These are phyloP conservation scores for Rhododendron ferrugineum DNA, from an alignment of 148 eudicot genomes.

Conservation along the genomic window DNA sequence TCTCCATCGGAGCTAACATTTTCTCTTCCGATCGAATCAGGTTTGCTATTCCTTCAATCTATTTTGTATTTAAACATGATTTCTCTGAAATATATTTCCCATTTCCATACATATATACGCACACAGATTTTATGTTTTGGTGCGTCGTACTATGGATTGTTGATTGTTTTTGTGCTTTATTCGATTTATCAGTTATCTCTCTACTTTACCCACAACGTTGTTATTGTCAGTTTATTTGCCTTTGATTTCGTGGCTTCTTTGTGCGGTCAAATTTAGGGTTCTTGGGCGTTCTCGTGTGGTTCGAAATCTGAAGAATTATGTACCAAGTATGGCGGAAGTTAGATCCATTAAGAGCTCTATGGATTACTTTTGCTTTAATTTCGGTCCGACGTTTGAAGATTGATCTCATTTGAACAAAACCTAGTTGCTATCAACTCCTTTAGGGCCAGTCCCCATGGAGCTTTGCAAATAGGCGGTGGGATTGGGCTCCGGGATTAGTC, in stretches of 20 bases:
- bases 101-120: neutral
- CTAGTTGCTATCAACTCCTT: neutral
- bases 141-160: neutral
- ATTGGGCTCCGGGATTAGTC: neutral
- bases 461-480: neutral
- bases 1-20: neutral
- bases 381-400: neutral
- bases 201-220: neutral
- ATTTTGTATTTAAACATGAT: neutral
- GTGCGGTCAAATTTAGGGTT: constrained; percentile 8
- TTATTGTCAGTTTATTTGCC: neutral
- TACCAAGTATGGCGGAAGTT: neutral
- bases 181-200: neutral
- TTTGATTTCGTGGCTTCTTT: neutral
- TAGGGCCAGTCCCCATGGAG: neutral
- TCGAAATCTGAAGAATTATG: neutral
- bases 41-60: neutral
- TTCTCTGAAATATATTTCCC: neutral
- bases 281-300: neutral
- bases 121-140: neutral
- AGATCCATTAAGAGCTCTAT: neutral
- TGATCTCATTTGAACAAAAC: neutral
- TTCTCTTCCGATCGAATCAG: constrained; percentile 8
- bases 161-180: neutral
- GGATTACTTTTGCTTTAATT: neutral